Evolutionary conservation across 768 basidiomycete genomes (phyloP), one percentile per base, ranked within the genome.

Genomic region (Coprinopsis marcescibilis): DNA sequence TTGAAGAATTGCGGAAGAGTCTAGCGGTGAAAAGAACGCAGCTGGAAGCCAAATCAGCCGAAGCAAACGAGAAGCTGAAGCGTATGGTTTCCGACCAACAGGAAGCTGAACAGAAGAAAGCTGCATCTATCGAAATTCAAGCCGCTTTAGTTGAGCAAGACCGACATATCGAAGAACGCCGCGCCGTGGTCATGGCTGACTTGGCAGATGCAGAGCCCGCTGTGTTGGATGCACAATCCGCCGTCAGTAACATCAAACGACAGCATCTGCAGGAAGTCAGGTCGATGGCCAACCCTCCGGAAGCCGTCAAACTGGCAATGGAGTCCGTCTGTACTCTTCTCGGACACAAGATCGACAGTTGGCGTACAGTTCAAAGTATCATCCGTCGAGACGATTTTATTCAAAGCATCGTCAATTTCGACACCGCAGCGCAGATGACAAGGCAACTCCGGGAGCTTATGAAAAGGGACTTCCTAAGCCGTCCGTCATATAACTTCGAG

Each of bases 21-120:
- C 80, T 98, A 30, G 94, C 96, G 2, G 83, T 85, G 57, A 99
- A 99, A 65, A 83, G 90, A 15, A 80, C 85, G 2, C 93, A 98
- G 57, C 77, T 99, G 24, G 81, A 93, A 60, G 85, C 89, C 20
- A 99, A 99, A 72, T 78, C 96, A 57, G 81, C 81, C 1, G 90
- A 98, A 65, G 96, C 96, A 10, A 97, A 99, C 63, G 90, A 91
- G 59, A 99, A 99, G 67, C 76, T 99, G 32, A 85, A 89, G 64
- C 89, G 91, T 48, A 98, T 99, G 95, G 93, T 99, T 12, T 77
- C 89, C 5, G 95, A 98, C 65, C 95, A 99, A 65, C 95, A 97
- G 60, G 95, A 98, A 60, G 96, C 96, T 2, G 96, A 99, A 59
- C 90, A 94, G 62, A 96, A 98, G 78, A 97, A 97, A 61, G 76